Percentiles rank a stretch among this genome's conserved stretches.
Conservation (phyloP, 495 filamentous ascomycete genomes). For the Aspergillus cristatus region DNA sequence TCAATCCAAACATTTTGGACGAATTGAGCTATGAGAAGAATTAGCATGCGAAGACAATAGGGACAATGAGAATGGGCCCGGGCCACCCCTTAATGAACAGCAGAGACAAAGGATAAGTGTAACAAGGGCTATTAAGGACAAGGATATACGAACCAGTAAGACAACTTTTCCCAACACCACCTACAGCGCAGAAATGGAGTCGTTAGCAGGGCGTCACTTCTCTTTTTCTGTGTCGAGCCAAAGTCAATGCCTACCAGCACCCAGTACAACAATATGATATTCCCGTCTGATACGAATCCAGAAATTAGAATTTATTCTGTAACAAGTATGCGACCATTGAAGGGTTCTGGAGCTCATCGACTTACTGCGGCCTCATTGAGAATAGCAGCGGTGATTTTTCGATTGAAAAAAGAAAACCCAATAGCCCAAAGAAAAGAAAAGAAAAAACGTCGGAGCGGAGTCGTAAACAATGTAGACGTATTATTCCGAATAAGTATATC, state of each 20-base stretch:
- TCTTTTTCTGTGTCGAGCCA: constrained; percentile 3
- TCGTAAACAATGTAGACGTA: too few species aligned
- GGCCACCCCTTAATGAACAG: constrained; percentile 7
- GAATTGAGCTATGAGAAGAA: constrained; percentile 69
- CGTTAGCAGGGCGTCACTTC: constrained; percentile 6
- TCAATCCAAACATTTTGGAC: constrained; percentile 99
- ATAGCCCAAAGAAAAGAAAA: not conserved
- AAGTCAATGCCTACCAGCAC: constrained; percentile 56
- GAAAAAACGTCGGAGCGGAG: too few species aligned
- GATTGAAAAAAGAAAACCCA: not conserved
- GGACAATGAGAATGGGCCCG: not conserved
- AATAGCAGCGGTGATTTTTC: constrained; percentile 6
- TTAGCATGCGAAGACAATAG: constrained; percentile 1
- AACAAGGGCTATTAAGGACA: too few species aligned
- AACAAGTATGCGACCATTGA: constrained; percentile 1
- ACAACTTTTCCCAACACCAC: constrained; percentile 97
- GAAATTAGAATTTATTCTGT: constrained; percentile 17
- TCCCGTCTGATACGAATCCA: constrained; percentile 48
- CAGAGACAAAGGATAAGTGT: not conserved
- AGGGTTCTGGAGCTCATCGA: constrained; percentile 5
- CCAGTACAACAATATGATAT: constrained; percentile 88
- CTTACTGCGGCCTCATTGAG: constrained; percentile 48
- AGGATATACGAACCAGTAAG: constrained; percentile 66
- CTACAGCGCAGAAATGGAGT: constrained; percentile 35
- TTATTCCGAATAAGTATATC: too few species aligned